phyloP scores from a whole-genome alignment of 1,284 basidiomycete genomes.

The Ceratobasidium sp. region DNA sequence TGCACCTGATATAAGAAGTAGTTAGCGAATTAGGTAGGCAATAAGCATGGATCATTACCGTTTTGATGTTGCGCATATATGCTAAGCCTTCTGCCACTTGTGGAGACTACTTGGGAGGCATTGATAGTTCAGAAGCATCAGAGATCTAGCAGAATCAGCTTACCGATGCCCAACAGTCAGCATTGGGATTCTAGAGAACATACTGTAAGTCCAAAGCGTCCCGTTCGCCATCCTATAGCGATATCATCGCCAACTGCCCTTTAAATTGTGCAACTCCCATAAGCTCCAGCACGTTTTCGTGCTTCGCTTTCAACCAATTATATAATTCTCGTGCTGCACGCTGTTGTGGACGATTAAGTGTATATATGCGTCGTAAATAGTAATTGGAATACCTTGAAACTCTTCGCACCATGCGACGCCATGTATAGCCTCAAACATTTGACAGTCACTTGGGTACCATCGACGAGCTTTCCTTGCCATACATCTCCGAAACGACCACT shows the following conservation, averaged over 20 bases:
- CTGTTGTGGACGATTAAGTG: neutral
- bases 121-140: neutral
- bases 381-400: neutral
- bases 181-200: neutral
- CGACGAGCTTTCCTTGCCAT: neutral
- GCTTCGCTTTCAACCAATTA: constrained; percentile 13
- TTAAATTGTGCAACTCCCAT: neutral
- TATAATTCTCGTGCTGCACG: constrained; percentile 24
- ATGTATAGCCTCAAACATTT: constrained; percentile 11
- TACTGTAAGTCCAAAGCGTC: neutral
- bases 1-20: neutral
- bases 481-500: constrained; percentile 20
- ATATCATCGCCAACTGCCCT: no score
- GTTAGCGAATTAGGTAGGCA: no score
- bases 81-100: neutral
- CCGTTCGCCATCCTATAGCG: no score
- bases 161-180: constrained; percentile 2
- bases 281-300: constrained; percentile 1
- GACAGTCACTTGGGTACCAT: neutral
- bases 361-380: no score
- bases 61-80: constrained; percentile 2
- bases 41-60: neutral
- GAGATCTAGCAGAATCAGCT: neutral
- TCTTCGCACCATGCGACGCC: neutral
- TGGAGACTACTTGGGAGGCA: neutral